Conservation (phyloP, 306 rosid species). For the Lathyrus tuberosus region DNA sequence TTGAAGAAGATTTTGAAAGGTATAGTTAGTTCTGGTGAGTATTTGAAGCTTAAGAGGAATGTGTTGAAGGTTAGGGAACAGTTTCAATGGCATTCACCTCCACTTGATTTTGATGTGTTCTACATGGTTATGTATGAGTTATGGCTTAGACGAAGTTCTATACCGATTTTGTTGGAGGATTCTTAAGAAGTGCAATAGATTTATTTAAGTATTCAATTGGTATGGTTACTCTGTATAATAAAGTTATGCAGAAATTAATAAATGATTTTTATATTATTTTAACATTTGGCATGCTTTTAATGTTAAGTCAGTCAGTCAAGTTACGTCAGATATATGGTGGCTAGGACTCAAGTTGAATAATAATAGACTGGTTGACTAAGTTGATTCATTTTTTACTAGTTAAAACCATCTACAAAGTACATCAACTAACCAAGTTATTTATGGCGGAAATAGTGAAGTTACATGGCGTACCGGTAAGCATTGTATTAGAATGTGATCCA, state of each 20-base stretch:
- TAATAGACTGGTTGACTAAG: too few species aligned
- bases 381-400: too few species aligned
- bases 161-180: conserved; percentile 37
- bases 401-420: too few species aligned
- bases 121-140: conserved; percentile 84
- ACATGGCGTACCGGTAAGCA: too few species aligned
- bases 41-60: conserved; percentile 55
- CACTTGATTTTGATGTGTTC: conserved; percentile 70
- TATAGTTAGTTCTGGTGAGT: conserved; percentile 48
- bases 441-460: too few species aligned
- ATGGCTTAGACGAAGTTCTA: conserved; percentile 80
- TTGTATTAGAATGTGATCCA: too few species aligned
- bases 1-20: conserved; percentile 65
- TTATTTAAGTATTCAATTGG: conserved; percentile 11
- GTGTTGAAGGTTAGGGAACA: conserved; percentile 73
- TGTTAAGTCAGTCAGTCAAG: too few species aligned
- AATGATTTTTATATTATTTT: background rate
- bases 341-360: too few species aligned
- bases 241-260: background rate
- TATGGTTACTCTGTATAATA: background rate
- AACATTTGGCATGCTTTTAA: too few species aligned
- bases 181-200: conserved; percentile 1
- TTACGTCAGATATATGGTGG: too few species aligned
- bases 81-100: conserved; percentile 80
- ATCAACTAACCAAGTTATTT: too few species aligned